These are phyloP conservation scores for Kentomonas sorsogonicus DNA, from an alignment of 208 protist genomes.

Conservation along the genomic window DNA sequence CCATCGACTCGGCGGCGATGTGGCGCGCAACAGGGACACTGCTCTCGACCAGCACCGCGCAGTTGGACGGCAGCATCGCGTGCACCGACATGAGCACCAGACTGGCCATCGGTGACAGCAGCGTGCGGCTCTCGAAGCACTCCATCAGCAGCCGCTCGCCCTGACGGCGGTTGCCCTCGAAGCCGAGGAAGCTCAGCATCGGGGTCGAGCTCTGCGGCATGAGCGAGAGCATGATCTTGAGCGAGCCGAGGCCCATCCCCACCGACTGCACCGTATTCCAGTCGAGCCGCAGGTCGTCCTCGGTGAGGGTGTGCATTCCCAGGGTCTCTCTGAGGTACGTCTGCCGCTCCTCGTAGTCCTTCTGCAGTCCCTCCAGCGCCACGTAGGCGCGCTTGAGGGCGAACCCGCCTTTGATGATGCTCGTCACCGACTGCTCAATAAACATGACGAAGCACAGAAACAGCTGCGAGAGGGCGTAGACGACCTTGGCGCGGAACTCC, in stretches of 20 bases:
- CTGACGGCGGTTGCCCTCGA: slow-evolving; percentile 33
- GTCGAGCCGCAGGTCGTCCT: slow-evolving; percentile 38
- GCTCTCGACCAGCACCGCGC: slow-evolving; percentile 19
- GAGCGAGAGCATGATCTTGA: slow-evolving; percentile 41
- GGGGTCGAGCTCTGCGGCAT: slow-evolving; percentile 24
- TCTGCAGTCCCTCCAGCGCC: slow-evolving; percentile 27
- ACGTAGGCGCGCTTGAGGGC: slow-evolving; percentile 27
- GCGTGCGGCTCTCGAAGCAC: slow-evolving; percentile 47
- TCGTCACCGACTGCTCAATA: slow-evolving; percentile 33
- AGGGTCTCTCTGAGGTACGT: slow-evolving; percentile 11
- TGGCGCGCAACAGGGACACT: slow-evolving; percentile 25
- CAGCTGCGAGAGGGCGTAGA: slow-evolving; percentile 35
- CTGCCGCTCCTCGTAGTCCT: slow-evolving; percentile 22
- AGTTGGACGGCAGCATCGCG: slow-evolving; percentile 31
- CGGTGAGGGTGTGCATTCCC: slow-evolving; percentile 11
- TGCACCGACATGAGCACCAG: slow-evolving; percentile 39
- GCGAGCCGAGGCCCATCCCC: slow-evolving; percentile 35
- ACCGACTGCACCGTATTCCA: slow-evolving; percentile 52
- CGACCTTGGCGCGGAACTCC: slow-evolving; percentile 53
- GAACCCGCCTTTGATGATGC: slow-evolving; percentile 27
- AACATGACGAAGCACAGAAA: slow-evolving; percentile 44
- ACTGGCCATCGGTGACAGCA: slow-evolving; percentile 52
- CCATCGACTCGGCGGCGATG: slow-evolving; percentile 18
- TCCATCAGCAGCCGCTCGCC: slow-evolving; percentile 29
- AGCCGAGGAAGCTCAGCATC: slow-evolving; percentile 46